phyloP scores from a whole-genome alignment of 2,329 filamentous ascomycete genomes.

The Didymella lethalis region DNA sequence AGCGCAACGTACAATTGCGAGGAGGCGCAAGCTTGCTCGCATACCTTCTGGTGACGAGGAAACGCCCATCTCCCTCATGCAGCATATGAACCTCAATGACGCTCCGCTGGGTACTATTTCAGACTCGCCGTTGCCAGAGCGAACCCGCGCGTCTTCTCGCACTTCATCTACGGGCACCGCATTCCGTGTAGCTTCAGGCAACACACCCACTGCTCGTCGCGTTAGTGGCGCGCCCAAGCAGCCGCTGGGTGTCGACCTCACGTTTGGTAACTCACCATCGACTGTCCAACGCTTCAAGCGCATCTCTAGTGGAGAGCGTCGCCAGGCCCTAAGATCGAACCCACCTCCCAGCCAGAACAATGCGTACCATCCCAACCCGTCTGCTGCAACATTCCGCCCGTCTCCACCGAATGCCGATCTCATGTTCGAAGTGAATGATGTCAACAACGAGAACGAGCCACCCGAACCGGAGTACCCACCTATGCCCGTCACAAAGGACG shows the following conservation, averaged over 20 bases:
- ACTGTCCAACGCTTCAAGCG: constrained; percentile 91
- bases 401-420: constrained; percentile 45
- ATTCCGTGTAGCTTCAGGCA: constrained; percentile 44
- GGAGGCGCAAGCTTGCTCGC: constrained; percentile 57
- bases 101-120: constrained; percentile 53
- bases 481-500: constrained; percentile 72
- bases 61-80: constrained; percentile 48
- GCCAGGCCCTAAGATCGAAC: constrained; percentile 44
- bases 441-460: constrained; percentile 69
- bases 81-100: constrained; percentile 55
- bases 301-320: constrained; percentile 71
- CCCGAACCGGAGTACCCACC: constrained; percentile 60
- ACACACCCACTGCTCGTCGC: constrained; percentile 55
- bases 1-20: constrained; percentile 54
- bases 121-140: constrained; percentile 46
- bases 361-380: constrained; percentile 47
- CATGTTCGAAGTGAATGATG: constrained; percentile 67
- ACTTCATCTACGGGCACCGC: constrained; percentile 52
- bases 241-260: constrained; percentile 87
- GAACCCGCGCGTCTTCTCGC: constrained; percentile 43
- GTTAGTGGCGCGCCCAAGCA: constrained; percentile 64
- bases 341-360: constrained; percentile 29
- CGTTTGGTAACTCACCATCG: constrained; percentile 90
- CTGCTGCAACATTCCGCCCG: constrained; percentile 49
- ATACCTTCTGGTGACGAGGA: constrained; percentile 53